Percentiles rank a stretch among this genome's conserved stretches.
These are phyloP conservation scores for Lipomyces orientalis DNA, from an alignment of 805 yeast species.

Conservation along the genomic window DNA sequence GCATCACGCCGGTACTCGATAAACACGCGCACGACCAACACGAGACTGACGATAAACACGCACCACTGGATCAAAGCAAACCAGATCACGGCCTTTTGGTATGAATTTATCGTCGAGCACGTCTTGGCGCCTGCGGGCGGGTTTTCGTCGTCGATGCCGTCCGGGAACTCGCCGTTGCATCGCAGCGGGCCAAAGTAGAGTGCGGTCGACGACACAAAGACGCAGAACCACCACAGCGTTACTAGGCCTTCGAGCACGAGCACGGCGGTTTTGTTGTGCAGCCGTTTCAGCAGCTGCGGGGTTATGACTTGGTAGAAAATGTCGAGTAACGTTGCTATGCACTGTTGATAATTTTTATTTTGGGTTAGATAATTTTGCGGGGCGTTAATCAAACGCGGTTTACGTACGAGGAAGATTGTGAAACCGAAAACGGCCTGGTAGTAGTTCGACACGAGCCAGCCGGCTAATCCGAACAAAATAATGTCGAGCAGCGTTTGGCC, in stretches of 20 bases:
- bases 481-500: conserved; percentile 19
- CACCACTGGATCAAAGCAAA: conserved; percentile 17
- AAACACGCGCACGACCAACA: conserved; percentile 16
- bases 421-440: conserved; percentile 31
- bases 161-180: conserved; percentile 6
- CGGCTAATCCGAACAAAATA: conserved; percentile 26
- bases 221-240: conserved; percentile 22
- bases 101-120: conserved; percentile 15
- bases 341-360: not conserved
- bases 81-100: conserved; percentile 22
- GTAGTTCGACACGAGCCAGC: conserved; percentile 20
- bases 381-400: too few species aligned
- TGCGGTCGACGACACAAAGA: conserved; percentile 17
- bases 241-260: conserved; percentile 19
- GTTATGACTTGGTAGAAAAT: conserved; percentile 19
- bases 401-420: conserved; percentile 22
- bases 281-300: conserved; percentile 12
- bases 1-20: conserved; percentile 4
- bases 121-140: not conserved
- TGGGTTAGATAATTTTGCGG: too few species aligned
- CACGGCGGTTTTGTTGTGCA: conserved; percentile 12
- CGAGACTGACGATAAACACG: conserved; percentile 12
- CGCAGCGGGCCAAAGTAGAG: conserved; percentile 15
- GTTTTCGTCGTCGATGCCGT: not conserved
- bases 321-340: conserved; percentile 15